phyloP scores from a whole-genome alignment of 2,329 filamentous ascomycete species.

The Penicillium brasilianum region DNA sequence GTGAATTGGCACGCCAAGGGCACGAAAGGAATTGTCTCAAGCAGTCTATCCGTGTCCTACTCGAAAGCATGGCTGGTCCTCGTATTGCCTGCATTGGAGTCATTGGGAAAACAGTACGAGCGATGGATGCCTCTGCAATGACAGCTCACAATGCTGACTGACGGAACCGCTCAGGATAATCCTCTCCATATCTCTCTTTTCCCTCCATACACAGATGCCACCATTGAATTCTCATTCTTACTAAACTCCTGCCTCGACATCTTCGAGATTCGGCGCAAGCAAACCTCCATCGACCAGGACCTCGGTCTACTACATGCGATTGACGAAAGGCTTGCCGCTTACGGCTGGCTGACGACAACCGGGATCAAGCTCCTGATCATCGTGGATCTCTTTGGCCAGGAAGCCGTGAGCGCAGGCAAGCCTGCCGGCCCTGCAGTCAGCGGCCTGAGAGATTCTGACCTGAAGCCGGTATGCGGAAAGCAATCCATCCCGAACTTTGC shows the following conservation, averaged over 20 bases:
- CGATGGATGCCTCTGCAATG: not conserved
- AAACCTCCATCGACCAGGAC: constrained; percentile 77
- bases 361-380: constrained; percentile 88
- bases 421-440: constrained; percentile 53
- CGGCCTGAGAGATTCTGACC: constrained; percentile 81
- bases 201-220: constrained; percentile 68
- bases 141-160: constrained; percentile 2
- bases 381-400: constrained; percentile 83
- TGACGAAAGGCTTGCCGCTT: constrained; percentile 89
- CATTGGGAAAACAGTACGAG: constrained; percentile 84
- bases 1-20: not conserved
- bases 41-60: not conserved
- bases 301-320: constrained; percentile 90
- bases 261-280: constrained; percentile 81
- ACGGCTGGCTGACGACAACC: constrained; percentile 96
- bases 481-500: constrained; percentile 3
- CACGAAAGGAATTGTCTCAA: not conserved
- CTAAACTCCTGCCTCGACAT: constrained; percentile 91
- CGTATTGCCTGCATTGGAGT: constrained; percentile 92
- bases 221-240: constrained; percentile 86
- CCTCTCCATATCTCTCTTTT: constrained; percentile 93
- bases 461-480: constrained; percentile 70
- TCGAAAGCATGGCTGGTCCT: constrained; percentile 57
- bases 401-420: constrained; percentile 40
- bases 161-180: constrained; percentile 75